phyloP scores from a whole-genome alignment of 2,329 filamentous ascomycete genomes.

The Paraconiothyrium brasiliense region DNA sequence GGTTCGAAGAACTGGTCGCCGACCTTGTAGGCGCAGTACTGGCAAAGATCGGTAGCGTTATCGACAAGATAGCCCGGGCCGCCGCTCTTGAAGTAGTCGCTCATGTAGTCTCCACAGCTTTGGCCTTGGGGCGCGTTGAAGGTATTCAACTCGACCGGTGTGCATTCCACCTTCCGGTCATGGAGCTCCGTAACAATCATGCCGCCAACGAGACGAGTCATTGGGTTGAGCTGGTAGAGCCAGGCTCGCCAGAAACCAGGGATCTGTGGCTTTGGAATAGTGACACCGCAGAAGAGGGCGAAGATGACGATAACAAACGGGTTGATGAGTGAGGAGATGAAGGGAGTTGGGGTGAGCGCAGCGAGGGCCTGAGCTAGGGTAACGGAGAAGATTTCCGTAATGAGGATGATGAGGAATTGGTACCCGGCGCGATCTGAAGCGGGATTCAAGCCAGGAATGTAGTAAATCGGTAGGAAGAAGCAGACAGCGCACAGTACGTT shows the following conservation, averaged over 20 bases:
- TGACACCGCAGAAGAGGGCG: slow-evolving; percentile 86
- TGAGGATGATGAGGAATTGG: slow-evolving; percentile 84
- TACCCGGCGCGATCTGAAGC: slow-evolving; percentile 76
- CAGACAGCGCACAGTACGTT: slow-evolving; percentile 78
- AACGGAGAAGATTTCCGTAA: slow-evolving; percentile 86
- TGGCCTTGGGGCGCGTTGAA: slow-evolving; percentile 73
- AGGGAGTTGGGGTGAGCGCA: slow-evolving; percentile 78
- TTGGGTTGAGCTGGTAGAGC: slow-evolving; percentile 85
- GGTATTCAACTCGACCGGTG: slow-evolving; percentile 67
- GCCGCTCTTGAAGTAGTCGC: slow-evolving; percentile 72
- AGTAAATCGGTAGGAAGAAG: slow-evolving; percentile 88
- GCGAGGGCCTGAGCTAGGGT: slow-evolving; percentile 78
- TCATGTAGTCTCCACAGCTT: slow-evolving; percentile 80
- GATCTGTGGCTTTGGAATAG: slow-evolving; percentile 80
- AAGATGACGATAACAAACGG: slow-evolving; percentile 86
- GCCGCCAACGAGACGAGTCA: slow-evolving; percentile 81
- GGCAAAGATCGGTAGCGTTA: slow-evolving; percentile 72
- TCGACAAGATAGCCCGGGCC: slow-evolving; percentile 76
- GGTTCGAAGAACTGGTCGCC: slow-evolving; percentile 82
- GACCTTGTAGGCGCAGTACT: slow-evolving; percentile 82
- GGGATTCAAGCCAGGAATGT: slow-evolving; percentile 77
- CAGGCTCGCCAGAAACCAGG: slow-evolving; percentile 80
- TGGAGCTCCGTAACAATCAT: slow-evolving; percentile 83
- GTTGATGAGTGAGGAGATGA: slow-evolving; percentile 81
- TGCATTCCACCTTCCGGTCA: slow-evolving; percentile 69